Evolutionary conservation across 345 rosid species (phyloP).

Genomic region (Eucalyptus viminalis): DNA sequence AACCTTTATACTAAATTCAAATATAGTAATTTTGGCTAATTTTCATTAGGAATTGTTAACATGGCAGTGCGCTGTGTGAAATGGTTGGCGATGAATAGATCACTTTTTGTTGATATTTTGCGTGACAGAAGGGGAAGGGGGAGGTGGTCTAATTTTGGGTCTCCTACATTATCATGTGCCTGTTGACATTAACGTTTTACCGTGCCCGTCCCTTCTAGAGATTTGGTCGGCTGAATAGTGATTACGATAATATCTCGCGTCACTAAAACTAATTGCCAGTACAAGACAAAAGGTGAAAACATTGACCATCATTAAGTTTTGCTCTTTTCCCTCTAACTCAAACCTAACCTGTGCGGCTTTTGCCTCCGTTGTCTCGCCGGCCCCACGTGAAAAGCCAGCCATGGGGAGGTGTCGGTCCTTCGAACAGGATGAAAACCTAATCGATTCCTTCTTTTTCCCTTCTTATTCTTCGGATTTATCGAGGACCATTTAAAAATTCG

Average conservation of each 20-base stretch:
- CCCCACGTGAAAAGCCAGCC: not conserved
- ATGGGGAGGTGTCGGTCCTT: not conserved
- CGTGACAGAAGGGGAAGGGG: not conserved
- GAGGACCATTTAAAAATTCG: not conserved
- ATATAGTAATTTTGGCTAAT: fast-evolving
- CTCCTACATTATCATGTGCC: not conserved
- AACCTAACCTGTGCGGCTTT: not conserved
- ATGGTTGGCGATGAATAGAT: not conserved
- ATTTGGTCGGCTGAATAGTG: not conserved
- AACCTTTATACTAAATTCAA: too few relatives aligned
- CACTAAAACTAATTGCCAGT: not conserved
- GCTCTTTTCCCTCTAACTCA: not conserved
- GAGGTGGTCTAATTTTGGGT: not conserved
- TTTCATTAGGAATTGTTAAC: not conserved
- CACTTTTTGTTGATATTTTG: not conserved
- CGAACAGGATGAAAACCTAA: not conserved
- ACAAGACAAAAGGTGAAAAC: not conserved
- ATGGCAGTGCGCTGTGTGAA: fast-evolving
- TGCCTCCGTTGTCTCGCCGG: not conserved
- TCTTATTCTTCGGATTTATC: not conserved
- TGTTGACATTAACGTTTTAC: not conserved
- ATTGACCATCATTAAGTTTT: not conserved
- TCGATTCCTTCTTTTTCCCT: not conserved
- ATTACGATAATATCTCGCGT: not conserved
- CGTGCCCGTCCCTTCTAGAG: not conserved